A percentile compares a stretch with the other conserved stretches of the same genome.
Conservation (phyloP, 441 rosid species). For the Pelargonium fulgidum region DNA sequence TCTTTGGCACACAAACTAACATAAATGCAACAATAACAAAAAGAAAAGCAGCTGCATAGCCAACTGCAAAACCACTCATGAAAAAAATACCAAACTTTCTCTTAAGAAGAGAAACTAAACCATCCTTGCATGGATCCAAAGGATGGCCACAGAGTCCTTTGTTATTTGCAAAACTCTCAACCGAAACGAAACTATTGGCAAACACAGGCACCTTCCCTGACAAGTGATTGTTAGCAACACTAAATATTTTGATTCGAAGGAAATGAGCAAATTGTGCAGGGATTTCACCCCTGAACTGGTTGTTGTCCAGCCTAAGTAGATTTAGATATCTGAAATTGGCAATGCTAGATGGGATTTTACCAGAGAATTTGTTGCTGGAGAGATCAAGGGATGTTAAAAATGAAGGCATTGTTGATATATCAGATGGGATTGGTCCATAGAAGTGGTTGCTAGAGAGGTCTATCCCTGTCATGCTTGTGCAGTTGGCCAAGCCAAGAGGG, state of each 20-base stretch:
- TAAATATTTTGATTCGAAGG: conserved; percentile 22
- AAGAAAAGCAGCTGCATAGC: conserved; percentile 12
- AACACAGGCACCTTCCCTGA: conserved; percentile 32
- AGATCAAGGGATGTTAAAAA: conserved; percentile 24
- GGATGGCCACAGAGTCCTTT: conserved; percentile 27
- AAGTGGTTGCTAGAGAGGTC: conserved; percentile 31
- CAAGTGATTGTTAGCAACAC: conserved; percentile 34
- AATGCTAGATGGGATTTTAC: conserved; percentile 24
- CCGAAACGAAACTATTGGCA: not conserved
- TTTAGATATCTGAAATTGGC: conserved; percentile 18
- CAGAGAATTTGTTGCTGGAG: conserved; percentile 31
- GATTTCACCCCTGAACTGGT: conserved; percentile 31
- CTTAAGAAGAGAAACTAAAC: not conserved
- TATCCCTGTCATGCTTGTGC: conserved; percentile 23
- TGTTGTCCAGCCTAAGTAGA: conserved; percentile 26
- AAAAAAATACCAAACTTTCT: not conserved
- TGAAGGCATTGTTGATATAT: conserved; percentile 4
- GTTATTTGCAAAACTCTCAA: conserved; percentile 18
- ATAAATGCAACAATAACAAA: not conserved
- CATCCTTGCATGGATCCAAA: conserved; percentile 11
- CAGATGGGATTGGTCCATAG: conserved; percentile 31
- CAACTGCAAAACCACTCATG: conserved; percentile 19
- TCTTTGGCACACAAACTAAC: not conserved
- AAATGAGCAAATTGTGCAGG: conserved; percentile 20
- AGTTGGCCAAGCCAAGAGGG: conserved; percentile 29